These are phyloP conservation scores for Malus sylvestris DNA, from an alignment of 306 rosid species.

Conservation along the genomic window DNA sequence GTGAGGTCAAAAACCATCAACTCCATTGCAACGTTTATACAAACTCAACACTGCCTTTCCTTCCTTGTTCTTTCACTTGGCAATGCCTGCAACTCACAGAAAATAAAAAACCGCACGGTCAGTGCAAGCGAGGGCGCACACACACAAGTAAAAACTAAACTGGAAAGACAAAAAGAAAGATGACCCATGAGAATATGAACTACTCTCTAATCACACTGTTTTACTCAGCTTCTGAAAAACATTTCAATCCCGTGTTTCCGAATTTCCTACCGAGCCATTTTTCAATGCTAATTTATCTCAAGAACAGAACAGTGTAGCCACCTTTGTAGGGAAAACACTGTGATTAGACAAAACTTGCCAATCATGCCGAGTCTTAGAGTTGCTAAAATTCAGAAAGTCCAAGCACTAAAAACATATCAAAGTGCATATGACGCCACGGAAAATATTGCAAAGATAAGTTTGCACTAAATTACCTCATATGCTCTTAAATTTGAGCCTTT, in stretches of 20 bases:
- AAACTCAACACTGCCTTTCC: constrained; percentile 13
- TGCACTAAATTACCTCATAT: neutral
- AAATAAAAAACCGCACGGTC: neutral
- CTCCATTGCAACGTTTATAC: constrained; percentile 8
- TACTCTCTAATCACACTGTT: too few relatives aligned
- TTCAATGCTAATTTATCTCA: too few relatives aligned
- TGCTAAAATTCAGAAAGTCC: too few relatives aligned
- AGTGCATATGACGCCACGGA: too few relatives aligned
- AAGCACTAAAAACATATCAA: too few relatives aligned
- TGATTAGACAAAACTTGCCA: too few relatives aligned
- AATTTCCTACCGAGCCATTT: too few relatives aligned
- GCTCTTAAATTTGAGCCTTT: constrained; percentile 42
- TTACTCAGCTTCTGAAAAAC: neutral
- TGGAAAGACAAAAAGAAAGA: neutral
- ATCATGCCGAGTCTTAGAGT: too few relatives aligned
- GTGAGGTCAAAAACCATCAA: neutral
- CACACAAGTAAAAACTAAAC: neutral
- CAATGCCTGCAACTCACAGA: constrained; percentile 18
- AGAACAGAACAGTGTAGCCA: too few relatives aligned
- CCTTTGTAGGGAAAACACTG: too few relatives aligned
- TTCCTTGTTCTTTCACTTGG: constrained; percentile 1
- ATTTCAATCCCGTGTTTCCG: neutral
- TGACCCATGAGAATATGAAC: neutral
- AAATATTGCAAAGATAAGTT: too few relatives aligned
- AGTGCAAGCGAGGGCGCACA: neutral